Base-by-base conservation (phyloP, 1,139 yeast species). In the Yamadazyma friedrichii region DNA sequence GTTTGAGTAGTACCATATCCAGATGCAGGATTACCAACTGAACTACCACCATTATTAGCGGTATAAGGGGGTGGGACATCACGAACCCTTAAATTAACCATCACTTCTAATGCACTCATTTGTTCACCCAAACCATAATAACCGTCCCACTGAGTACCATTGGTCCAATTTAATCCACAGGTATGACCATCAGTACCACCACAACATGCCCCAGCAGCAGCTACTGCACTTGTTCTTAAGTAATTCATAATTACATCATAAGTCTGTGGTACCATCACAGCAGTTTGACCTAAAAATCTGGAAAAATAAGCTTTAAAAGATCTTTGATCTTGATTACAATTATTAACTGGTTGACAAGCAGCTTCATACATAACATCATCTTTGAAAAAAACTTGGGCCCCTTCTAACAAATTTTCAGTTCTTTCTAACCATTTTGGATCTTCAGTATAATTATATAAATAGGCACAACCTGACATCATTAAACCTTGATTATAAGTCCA, bases 401-500 rank as follows among this genome's bases (percentile, higher is more conserved):
- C 81, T 33, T 66, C 55, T 41, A 84, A 58, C 41, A 79, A 73
- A 33, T 70, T 67, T 46, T 67, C 55, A 0, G 87, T 74, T 56
- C 95, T 76, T 29, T 67, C 67, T 43, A 70, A 68, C 98, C 98
- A 91, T 33, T 59, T 61, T 12, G 73, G 73, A 44, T 84, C 84
- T 33, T 70, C 78, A 1, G 96, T 88, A 54, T 72, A 72, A 59
- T 87, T 87, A 64, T 83, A 88, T 57, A 91, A 65, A 61, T 79
- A 88, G 1, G 98, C 96, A 51, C 84, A 70, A 3, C 98, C 98
- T 1, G 88, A 64, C 58, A 88, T 58, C 64, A 88, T 64, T 46
- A 91, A 70, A 5, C 96, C 98, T 51, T 83, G 86, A 55, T 89
- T 91, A 66, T 91, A 91, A 12, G 93, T 77, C 98, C 98, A 91